Percentiles rank a stretch among this genome's conserved stretches.
These are phyloP conservation scores for Cenchrus americanus DNA, from an alignment of 176 grass and related monocot species.

Conservation along the genomic window DNA sequence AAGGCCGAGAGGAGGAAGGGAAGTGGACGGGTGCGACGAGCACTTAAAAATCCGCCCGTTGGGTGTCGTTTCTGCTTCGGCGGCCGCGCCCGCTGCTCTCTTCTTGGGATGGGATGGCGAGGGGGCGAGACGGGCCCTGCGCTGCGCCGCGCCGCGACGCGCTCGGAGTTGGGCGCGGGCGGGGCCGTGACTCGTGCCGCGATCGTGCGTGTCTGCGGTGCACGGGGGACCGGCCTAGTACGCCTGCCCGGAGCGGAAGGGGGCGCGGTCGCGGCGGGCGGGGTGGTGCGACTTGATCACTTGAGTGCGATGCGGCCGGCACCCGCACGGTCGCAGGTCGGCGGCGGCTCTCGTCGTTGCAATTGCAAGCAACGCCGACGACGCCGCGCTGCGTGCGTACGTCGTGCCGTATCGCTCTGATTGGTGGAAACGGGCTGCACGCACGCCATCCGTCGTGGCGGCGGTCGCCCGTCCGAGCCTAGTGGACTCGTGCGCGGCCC, in stretches of 20 bases:
- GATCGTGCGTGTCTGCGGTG: neutral
- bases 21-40: neutral
- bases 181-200: neutral
- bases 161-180: neutral
- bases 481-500: neutral
- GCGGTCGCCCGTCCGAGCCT: neutral
- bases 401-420: neutral
- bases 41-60: constrained; percentile 56
- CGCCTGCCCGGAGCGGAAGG: too few relatives aligned
- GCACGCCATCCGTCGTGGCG: neutral
- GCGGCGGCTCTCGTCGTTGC: neutral
- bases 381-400: neutral
- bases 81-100: neutral
- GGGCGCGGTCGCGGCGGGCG: neutral
- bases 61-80: constrained; percentile 47
- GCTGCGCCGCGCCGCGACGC: neutral
- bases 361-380: neutral
- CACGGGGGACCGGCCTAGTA: neutral
- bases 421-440: neutral
- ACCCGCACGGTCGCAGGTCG: neutral
- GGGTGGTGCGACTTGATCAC: neutral
- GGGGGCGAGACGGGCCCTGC: neutral
- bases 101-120: neutral
- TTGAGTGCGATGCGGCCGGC: neutral
- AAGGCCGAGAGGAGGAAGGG: neutral